phyloP scores from a whole-genome alignment of 2,329 filamentous ascomycete species.

The Pochonia chlamydosporia region DNA sequence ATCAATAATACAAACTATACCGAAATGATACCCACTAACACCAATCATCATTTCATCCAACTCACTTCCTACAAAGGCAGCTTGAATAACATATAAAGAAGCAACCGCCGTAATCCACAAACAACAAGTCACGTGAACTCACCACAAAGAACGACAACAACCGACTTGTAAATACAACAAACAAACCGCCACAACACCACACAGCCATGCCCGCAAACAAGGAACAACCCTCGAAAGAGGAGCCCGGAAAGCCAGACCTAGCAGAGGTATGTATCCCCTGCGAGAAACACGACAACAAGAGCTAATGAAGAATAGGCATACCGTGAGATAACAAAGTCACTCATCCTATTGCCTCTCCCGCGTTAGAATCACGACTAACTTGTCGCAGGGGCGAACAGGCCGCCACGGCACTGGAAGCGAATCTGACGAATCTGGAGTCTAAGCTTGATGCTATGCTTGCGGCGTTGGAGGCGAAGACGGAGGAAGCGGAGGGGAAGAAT shows the following conservation, averaged over 20 bases:
- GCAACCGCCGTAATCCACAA: background rate
- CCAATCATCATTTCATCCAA: too few relatives aligned
- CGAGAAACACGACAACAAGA: background rate
- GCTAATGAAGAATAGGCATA: slow-evolving; percentile 9
- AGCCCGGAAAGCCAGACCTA: background rate
- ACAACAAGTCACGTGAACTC: background rate
- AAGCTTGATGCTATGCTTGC: slow-evolving; percentile 51
- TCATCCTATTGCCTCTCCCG: background rate
- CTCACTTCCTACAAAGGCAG: too few relatives aligned
- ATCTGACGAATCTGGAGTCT: slow-evolving; percentile 45
- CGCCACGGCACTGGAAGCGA: slow-evolving; percentile 46
- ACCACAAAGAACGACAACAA: background rate
- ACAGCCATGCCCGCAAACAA: background rate
- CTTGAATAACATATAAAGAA: too few relatives aligned
- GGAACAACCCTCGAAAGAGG: background rate
- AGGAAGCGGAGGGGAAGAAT: slow-evolving; percentile 1
- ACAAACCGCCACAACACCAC: background rate
- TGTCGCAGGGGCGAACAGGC: slow-evolving; percentile 45
- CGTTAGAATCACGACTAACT: background rate
- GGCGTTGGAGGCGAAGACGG: slow-evolving; percentile 31
- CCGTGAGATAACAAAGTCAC: slow-evolving; percentile 15
- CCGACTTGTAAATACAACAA: background rate
- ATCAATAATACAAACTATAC: too few relatives aligned
- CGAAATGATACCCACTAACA: too few relatives aligned
- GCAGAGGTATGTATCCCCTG: slow-evolving; percentile 5